phyloP scores from a whole-genome alignment of 73 alveolate species.

The Uronychia binucleata region DNA sequence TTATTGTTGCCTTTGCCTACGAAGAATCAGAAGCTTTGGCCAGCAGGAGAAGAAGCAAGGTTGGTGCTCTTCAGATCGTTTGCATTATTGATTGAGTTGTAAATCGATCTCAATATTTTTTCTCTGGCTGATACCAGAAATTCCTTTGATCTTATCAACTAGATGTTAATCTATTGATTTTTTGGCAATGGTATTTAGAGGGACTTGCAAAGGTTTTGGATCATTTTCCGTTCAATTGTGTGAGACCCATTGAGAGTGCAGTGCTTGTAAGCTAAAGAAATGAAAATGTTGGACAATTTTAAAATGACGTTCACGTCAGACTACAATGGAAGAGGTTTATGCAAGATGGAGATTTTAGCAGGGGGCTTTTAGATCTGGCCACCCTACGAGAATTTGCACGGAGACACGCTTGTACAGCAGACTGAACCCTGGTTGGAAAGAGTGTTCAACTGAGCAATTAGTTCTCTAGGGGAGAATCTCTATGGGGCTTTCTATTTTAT shows the following conservation, averaged over 20 bases:
- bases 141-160: neutral
- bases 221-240: neutral
- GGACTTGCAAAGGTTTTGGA: neutral
- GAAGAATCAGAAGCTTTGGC: constrained; percentile 18
- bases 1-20: constrained; percentile 36
- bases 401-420: neutral
- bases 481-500: neutral
- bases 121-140: neutral
- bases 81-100: neutral
- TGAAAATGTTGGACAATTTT: neutral
- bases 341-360: neutral
- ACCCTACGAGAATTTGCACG: neutral
- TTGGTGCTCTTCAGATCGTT: neutral
- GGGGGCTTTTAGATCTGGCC: neutral
- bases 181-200: neutral
- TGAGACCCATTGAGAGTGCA: neutral
- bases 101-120: neutral
- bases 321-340: neutral
- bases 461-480: neutral
- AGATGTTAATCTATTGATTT: neutral
- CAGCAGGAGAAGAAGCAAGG: neutral
- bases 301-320: neutral
- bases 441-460: neutral
- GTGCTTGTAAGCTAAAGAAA: neutral
- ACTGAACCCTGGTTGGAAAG: neutral